Conservation (phyloP, 139 green algal genomes). For the Monoraphidium neglectum region DNA sequence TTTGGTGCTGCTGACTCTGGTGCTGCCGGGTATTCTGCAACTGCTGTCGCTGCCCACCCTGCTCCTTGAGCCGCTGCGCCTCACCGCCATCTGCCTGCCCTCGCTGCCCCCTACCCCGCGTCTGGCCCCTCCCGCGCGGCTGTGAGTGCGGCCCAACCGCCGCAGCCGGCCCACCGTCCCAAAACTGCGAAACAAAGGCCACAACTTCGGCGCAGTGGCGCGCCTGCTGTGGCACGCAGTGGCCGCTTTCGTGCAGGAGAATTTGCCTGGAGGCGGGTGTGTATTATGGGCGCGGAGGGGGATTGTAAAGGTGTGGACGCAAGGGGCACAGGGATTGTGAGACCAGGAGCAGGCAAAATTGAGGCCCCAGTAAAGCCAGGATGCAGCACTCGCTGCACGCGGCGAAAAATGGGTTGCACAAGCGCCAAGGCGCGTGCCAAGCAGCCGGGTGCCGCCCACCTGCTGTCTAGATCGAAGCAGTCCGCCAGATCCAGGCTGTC, state of each 20-base stretch:
- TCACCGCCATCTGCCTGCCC: no score
- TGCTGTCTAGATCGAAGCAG: conserved; percentile 25
- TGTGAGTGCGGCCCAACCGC: neutral
- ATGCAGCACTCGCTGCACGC: neutral
- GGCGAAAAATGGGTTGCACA: neutral
- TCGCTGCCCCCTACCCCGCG: no score
- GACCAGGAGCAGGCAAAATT: neutral
- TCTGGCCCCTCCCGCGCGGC: no score
- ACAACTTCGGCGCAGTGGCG: conserved; percentile 21
- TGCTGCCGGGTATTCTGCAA: neutral
- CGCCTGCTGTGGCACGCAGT: conserved; percentile 48
- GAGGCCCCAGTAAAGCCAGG: neutral
- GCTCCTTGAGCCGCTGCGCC: conserved; percentile 1
- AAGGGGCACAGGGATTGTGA: neutral
- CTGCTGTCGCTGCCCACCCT: conserved; percentile 19
- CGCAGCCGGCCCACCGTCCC: neutral
- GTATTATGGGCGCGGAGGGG: neutral
- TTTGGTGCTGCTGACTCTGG: conserved; percentile 3
- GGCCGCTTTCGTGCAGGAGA: conserved; percentile 40
- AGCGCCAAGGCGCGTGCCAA: neutral
- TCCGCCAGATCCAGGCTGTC: conserved; percentile 24
- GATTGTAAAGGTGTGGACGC: neutral
- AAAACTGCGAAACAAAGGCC: conserved; percentile 9
- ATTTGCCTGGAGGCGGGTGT: neutral
- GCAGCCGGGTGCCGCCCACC: conserved; percentile 2